A percentile compares a stretch with the other conserved stretches of the same genome.
Evolutionary conservation across 345 rosid species (phyloP).

Genomic region (Eucalyptus curtisii): DNA sequence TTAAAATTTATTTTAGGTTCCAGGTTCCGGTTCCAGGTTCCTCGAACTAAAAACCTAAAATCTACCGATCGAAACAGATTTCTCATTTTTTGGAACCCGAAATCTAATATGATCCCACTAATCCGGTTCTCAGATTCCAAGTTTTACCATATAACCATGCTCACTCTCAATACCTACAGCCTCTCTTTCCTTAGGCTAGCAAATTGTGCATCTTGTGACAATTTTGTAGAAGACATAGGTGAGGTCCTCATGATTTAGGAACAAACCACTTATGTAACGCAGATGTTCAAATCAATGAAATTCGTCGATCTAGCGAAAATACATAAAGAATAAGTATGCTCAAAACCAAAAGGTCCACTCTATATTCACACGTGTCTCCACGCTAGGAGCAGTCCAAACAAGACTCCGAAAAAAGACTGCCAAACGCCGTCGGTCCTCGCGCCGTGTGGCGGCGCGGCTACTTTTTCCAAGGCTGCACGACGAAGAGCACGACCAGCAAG

Average conservation of each 20-base stretch:
- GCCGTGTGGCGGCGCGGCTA: not conserved
- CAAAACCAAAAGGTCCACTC: not conserved
- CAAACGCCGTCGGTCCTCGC: not conserved
- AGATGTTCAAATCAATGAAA: not conserved
- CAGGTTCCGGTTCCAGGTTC: rapidly evolving
- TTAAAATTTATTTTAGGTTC: too few relatives aligned
- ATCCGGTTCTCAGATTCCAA: too few relatives aligned
- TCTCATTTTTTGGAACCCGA: too few relatives aligned
- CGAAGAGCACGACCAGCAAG: conserved; percentile 39
- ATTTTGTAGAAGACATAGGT: not conserved
- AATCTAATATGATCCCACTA: too few relatives aligned
- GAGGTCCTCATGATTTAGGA: not conserved
- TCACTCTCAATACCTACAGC: not conserved
- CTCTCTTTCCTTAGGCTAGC: not conserved
- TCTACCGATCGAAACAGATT: rapidly evolving
- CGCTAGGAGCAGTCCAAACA: not conserved
- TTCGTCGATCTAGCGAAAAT: not conserved
- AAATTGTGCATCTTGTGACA: not conserved
- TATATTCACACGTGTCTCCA: not conserved
- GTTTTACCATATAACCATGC: too few relatives aligned
- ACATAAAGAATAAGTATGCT: not conserved
- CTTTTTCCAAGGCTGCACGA: conserved; percentile 50
- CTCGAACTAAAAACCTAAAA: too few relatives aligned
- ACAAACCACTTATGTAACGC: not conserved
- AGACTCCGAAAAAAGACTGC: not conserved